Evolutionary conservation across 2,329 filamentous ascomycete genomes (phyloP), one percentile per base, ranked within the genome.

Genomic region (Allantophomopsis lycopodina): DNA sequence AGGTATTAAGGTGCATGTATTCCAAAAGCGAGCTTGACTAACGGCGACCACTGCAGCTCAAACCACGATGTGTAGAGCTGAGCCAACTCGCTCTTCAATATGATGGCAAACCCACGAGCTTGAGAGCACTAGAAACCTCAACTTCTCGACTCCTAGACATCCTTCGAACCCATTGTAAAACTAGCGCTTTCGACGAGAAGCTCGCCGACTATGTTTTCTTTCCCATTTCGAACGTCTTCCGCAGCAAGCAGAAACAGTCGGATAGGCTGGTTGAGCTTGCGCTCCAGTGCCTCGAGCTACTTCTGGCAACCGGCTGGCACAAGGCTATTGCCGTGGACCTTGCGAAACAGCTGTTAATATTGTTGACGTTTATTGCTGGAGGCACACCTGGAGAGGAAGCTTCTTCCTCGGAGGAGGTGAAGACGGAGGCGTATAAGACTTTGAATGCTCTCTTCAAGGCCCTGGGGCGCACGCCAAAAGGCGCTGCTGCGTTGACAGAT

Each of bases 131-230:
- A 35, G 55, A 62, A 18, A 54, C 60, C 7, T 61, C 72, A 18
- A 63, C 62, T 2, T 55, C 58, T 17, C 60, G 66, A 42, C 56
- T 78, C 2, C 57, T 65, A 21, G 46, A 47, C 16, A 56, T 72
- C n/a, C 57, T 78, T 4, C 53, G 64, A 43, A 31, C 42, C 36
- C 50, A 51, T 16, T 57, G 52, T 40, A 23, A 68, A 68, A 49
- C 49, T 62, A 55, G 62, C 2, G 62, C 64, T 1, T 58, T 96
- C 14, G 85, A 95, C 56, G 71, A 79, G 39, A 89, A 87, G 56
- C 64, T 96, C 14, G 86, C 88, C 12, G 88, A 95, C 63, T 98
- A 96, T 65, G 73, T 83, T 53, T 96, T 96, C 65, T 94, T 95
- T 46, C 91, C 91, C 0, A 65, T 98, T 0, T 87, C 85, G 1